Conservation (phyloP, 768 basidiomycete genomes). For the Xerocomellus amylosporus region DNA sequence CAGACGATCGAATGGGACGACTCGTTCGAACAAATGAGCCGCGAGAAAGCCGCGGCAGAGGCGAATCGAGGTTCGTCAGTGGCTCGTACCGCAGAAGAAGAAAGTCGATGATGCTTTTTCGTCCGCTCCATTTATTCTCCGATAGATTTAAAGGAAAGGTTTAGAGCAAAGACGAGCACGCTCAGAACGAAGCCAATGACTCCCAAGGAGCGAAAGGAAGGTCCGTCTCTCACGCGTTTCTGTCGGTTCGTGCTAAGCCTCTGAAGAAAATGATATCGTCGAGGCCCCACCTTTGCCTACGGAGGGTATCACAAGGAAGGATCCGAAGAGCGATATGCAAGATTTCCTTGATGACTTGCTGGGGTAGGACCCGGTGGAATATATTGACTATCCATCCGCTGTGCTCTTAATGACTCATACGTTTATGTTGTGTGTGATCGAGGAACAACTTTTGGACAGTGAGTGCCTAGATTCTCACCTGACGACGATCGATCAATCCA, state of each 20-base stretch:
- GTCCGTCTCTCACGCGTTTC: conserved; percentile 20
- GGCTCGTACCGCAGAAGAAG: neutral
- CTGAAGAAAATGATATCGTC: conserved; percentile 32
- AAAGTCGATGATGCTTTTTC: neutral
- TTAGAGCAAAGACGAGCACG: conserved; percentile 53
- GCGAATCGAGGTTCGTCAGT: conserved; percentile 61
- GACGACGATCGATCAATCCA: neutral
- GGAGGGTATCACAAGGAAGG: conserved; percentile 32
- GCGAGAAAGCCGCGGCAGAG: conserved; percentile 72
- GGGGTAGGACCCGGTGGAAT: conserved; percentile 24
- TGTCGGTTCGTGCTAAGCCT: neutral
- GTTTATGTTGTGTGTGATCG: neutral
- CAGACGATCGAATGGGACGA: conserved; percentile 68
- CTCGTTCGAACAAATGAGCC: conserved; percentile 58
- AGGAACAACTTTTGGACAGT: neutral
- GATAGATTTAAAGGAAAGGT: conserved; percentile 57
- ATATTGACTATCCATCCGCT: neutral
- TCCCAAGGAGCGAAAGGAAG: conserved; percentile 38
- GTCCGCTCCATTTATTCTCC: neutral
- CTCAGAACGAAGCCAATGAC: conserved; percentile 39
- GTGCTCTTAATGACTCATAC: neutral
- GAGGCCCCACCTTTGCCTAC: conserved; percentile 57
- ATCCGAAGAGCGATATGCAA: conserved; percentile 60
- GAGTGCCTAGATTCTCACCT: neutral
- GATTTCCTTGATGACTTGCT: conserved; percentile 70